These are phyloP conservation scores for Striga hermonthica DNA, from an alignment of 305 asterid species.

Conservation along the genomic window DNA sequence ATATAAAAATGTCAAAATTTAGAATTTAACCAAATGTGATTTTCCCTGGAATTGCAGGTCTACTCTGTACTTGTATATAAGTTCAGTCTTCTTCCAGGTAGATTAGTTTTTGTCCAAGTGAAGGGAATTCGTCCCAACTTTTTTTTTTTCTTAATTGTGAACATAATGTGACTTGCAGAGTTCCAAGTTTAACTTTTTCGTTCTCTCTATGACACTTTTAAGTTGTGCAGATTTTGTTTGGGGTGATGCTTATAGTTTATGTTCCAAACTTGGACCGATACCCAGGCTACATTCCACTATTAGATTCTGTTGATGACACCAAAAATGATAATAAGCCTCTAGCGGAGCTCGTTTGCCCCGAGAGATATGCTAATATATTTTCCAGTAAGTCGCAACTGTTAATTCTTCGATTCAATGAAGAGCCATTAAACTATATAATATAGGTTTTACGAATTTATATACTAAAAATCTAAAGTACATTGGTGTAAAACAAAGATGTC, in stretches of 20 bases:
- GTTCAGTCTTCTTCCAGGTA: slow-evolving; percentile 78
- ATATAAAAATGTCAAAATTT: too few species aligned
- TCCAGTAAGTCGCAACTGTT: slow-evolving; percentile 50
- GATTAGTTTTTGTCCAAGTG: slow-evolving; percentile 29
- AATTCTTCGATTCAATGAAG: background rate
- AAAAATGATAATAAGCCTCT: slow-evolving; percentile 40
- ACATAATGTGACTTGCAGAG: slow-evolving; percentile 11
- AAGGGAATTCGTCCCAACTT: slow-evolving; percentile 10
- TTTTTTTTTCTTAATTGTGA: slow-evolving; percentile 3
- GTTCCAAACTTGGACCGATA: slow-evolving; percentile 63
- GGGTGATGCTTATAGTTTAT: slow-evolving; percentile 56
- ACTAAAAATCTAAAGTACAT: too few species aligned
- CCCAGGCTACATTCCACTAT: slow-evolving; percentile 72
- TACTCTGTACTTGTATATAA: slow-evolving; percentile 45
- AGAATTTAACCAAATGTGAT: too few species aligned
- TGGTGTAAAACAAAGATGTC: too few species aligned
- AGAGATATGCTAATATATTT: slow-evolving; percentile 64
- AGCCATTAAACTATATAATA: too few species aligned
- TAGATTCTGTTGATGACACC: slow-evolving; percentile 46
- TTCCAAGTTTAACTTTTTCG: background rate
- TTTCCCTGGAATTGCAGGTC: slow-evolving; percentile 50
- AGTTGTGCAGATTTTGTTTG: slow-evolving; percentile 57
- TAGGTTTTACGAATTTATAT: too few species aligned
- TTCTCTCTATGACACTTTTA: background rate
- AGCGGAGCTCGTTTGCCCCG: slow-evolving; percentile 74